These are phyloP conservation scores for Candida tammaniensis DNA, from an alignment of 805 yeast genomes.

Conservation along the genomic window DNA sequence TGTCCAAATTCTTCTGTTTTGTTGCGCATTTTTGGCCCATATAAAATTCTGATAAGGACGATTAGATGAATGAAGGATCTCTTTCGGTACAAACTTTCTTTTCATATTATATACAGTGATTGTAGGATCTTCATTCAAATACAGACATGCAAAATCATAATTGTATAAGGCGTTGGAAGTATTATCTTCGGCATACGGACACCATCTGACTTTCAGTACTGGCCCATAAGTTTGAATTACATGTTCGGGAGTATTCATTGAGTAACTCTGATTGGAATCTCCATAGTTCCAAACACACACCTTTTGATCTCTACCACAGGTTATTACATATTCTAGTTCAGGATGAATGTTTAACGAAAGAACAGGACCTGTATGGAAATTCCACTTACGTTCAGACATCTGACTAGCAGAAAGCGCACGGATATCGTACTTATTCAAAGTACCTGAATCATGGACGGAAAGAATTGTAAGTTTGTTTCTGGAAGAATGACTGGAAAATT, in stretches of 20 bases:
- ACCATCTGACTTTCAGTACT: constrained; percentile 74
- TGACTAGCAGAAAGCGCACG: constrained; percentile 32
- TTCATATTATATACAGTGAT: constrained; percentile 67
- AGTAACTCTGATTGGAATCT: constrained; percentile 16
- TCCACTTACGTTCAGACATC: constrained; percentile 71
- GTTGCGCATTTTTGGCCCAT: constrained; percentile 31
- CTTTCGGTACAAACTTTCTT: constrained; percentile 73
- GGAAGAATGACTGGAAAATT: constrained; percentile 50
- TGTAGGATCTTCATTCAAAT: constrained; percentile 68
- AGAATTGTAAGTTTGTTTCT: constrained; percentile 51
- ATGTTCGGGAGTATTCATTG: constrained; percentile 53
- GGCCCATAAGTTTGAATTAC: constrained; percentile 75
- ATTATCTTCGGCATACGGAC: constrained; percentile 24
- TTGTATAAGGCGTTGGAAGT: constrained; percentile 36
- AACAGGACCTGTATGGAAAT: constrained; percentile 92
- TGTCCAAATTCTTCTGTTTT: constrained; percentile 34
- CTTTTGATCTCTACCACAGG: constrained; percentile 91
- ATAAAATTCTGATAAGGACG: constrained; percentile 41
- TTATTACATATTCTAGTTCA: constrained; percentile 69
- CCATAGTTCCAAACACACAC: constrained; percentile 69
- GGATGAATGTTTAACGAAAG: constrained; percentile 88
- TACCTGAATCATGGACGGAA: constrained; percentile 86
- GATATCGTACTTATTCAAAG: constrained; percentile 83
- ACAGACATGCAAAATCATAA: constrained; percentile 72
- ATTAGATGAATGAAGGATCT: constrained; percentile 52